phyloP scores from a whole-genome alignment of 208 protist species.

The Crithidia thermophila region DNA sequence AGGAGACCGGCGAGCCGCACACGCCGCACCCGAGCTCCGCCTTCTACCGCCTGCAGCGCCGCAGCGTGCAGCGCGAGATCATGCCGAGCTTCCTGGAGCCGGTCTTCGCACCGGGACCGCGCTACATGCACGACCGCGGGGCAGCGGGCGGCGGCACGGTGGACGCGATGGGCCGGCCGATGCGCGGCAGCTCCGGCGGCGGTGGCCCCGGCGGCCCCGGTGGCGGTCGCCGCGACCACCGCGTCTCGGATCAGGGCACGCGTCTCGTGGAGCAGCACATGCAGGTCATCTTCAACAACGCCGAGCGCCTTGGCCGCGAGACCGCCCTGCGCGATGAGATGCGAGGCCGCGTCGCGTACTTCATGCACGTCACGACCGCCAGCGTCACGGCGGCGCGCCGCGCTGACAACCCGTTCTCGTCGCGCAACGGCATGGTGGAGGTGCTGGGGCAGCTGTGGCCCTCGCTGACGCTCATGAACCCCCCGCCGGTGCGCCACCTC shows the following conservation, averaged over 20 bases:
- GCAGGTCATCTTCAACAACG: constrained; percentile 74
- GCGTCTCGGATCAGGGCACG: constrained; percentile 20
- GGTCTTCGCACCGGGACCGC: constrained; percentile 48
- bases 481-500: constrained; percentile 51
- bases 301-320: constrained; percentile 63
- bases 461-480: constrained; percentile 52
- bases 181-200: constrained; percentile 12
- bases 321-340: constrained; percentile 53
- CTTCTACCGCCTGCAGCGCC: constrained; percentile 74
- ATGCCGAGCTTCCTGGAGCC: constrained; percentile 83
- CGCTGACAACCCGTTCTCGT: constrained; percentile 87
- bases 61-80: constrained; percentile 77
- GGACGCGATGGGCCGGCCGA: constrained; percentile 10
- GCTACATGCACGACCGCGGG: constrained; percentile 22
- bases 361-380: constrained; percentile 75
- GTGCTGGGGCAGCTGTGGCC: constrained; percentile 77
- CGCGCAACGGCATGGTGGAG: constrained; percentile 79
- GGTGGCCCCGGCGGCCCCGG: background rate
- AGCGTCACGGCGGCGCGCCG: constrained; percentile 84
- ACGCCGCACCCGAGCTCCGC: constrained; percentile 46
- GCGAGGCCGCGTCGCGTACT: constrained; percentile 49
- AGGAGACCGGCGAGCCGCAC: constrained; percentile 65
- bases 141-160: constrained; percentile 4
- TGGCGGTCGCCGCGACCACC: constrained; percentile 1
- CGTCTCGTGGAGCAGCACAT: constrained; percentile 80